phyloP scores from a whole-genome alignment of 805 yeast genomes.

The Candida anglica region DNA sequence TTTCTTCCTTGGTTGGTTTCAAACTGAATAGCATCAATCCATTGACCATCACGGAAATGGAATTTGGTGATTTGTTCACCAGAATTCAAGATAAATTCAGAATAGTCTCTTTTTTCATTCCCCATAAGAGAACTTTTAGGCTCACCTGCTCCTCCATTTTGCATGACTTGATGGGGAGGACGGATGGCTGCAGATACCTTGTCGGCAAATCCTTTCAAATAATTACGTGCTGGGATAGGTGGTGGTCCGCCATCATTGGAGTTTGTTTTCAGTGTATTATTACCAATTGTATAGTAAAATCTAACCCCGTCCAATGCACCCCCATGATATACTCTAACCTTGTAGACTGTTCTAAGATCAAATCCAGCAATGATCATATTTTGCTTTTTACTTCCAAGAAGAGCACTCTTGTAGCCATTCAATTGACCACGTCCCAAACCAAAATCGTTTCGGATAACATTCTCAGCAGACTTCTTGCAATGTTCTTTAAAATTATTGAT shows the following conservation, averaged over 20 bases:
- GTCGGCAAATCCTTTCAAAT: constrained; percentile 21
- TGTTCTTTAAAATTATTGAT: constrained; percentile 46
- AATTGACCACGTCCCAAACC: constrained; percentile 38
- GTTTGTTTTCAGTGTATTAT: neutral
- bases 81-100: constrained; percentile 50
- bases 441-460: constrained; percentile 31
- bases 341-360: constrained; percentile 36
- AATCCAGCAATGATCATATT: constrained; percentile 21
- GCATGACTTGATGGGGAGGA: neutral
- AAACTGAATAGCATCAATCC: constrained; percentile 87
- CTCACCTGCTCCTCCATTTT: constrained; percentile 2
- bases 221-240: constrained; percentile 45
- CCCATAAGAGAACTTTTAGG: constrained; percentile 38
- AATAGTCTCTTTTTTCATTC: constrained; percentile 44
- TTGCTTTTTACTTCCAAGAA: constrained; percentile 27
- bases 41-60: constrained; percentile 68
- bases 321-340: constrained; percentile 69
- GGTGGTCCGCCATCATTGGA: constrained; percentile 25
- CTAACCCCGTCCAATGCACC: constrained; percentile 79
- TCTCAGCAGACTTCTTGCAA: constrained; percentile 15
- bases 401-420: constrained; percentile 34
- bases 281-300: constrained; percentile 28
- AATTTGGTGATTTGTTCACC: constrained; percentile 64
- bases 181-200: constrained; percentile 10
- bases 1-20: constrained; percentile 54